Percentiles rank a stretch among this genome's conserved stretches.
phyloP scores from a whole-genome alignment of 192 early-diverging fungal species.

The Entomortierella lignicola region DNA sequence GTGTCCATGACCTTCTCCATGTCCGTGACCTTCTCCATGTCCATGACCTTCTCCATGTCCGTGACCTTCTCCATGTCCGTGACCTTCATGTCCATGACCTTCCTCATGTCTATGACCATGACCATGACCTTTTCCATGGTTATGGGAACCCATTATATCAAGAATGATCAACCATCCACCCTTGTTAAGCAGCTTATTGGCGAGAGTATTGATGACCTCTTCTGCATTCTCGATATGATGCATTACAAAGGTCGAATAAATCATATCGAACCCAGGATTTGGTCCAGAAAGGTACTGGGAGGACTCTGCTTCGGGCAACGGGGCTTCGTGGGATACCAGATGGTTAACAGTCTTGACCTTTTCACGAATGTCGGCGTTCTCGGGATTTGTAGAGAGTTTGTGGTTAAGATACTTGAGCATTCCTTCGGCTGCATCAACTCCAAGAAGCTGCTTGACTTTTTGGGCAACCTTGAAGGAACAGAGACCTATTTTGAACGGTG shows the following conservation, averaged over 20 bases:
- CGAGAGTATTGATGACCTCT: conserved; percentile 6
- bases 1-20: conserved; percentile 3
- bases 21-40: conserved; percentile 10
- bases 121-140: conserved; percentile 7
- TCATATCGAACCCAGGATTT: conserved; percentile 26
- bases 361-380: conserved; percentile 8
- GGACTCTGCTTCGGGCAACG: conserved; percentile 23
- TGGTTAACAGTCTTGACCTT: conserved; percentile 40
- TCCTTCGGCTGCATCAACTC: conserved; percentile 37
- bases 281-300: conserved; percentile 9
- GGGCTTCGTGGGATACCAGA: conserved; percentile 17
- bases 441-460: conserved; percentile 15
- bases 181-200: conserved; percentile 27
- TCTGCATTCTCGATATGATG: conserved; percentile 45
- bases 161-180: conserved; percentile 38
- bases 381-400: conserved; percentile 25
- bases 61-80: neutral
- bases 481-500: conserved; percentile 9
- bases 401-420: conserved; percentile 24
- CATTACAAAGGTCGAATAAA: conserved; percentile 36
- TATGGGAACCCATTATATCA: conserved; percentile 4
- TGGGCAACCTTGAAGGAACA: conserved; percentile 13
- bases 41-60: conserved; percentile 1
- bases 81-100: conserved; percentile 5
- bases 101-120: conserved; percentile 14